Conservation (phyloP, 164 flowering plant genomes). For the Tetracentron sinense region DNA sequence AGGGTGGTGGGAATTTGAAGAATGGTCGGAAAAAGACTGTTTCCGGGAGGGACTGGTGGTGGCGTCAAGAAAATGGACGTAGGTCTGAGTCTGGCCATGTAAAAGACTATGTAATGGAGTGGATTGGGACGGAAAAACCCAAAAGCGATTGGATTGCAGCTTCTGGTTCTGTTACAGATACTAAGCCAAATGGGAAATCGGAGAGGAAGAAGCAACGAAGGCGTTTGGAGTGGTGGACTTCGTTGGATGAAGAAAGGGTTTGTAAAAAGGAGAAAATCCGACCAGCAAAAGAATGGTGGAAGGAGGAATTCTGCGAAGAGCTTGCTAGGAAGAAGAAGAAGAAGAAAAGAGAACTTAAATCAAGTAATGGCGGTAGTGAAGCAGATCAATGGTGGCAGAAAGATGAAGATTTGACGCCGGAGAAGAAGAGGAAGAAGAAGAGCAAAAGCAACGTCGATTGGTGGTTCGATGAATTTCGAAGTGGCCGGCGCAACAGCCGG, state of each 20-base stretch:
- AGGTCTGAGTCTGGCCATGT: constrained; percentile 59
- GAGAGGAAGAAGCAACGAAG: constrained; percentile 43
- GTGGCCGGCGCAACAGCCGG: constrained; percentile 47
- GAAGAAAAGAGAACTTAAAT: constrained; percentile 28
- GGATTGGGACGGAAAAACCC: constrained; percentile 89
- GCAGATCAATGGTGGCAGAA: constrained; percentile 66
- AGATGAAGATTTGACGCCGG: constrained; percentile 38
- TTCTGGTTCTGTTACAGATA: constrained; percentile 18
- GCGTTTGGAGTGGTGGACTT: constrained; percentile 82
- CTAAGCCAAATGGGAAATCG: constrained; percentile 13
- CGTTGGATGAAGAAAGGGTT: constrained; percentile 53
- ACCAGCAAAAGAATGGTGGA: constrained; percentile 90
- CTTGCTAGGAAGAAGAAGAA: constrained; percentile 60
- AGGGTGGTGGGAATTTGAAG: constrained; percentile 18
- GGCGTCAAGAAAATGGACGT: constrained; percentile 63
- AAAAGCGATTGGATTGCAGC: constrained; percentile 58
- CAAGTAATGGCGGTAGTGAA: constrained; percentile 22
- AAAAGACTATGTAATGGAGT: constrained; percentile 97
- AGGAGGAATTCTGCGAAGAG: constrained; percentile 88
- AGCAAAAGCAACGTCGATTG: constrained; percentile 71
- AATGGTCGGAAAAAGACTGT: constrained; percentile 39
- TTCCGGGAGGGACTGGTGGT: constrained; percentile 78
- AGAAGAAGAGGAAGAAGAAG: constrained; percentile 34
- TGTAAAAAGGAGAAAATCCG: constrained; percentile 53
- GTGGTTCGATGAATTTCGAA: constrained; percentile 72